Evolutionary conservation across 2,329 filamentous ascomycete species (phyloP), one percentile per base, ranked within the genome.

Genomic region (Orbilia brochopaga): DNA sequence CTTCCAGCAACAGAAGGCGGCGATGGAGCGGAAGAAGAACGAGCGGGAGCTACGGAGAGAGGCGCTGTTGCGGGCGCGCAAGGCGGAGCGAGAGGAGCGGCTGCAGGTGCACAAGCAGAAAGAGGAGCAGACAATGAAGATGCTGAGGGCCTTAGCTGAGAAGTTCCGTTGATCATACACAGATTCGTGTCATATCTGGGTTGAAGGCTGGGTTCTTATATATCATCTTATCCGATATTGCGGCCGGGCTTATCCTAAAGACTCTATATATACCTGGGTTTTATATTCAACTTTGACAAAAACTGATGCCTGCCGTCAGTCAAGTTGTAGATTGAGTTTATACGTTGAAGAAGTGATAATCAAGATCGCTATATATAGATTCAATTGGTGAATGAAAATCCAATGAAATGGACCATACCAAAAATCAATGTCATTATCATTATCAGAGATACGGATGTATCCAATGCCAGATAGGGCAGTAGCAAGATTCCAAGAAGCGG

Each of bases 61-160:
- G 79, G 92, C 96, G 80, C 84, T 91, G 65, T 81, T 89, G 73
- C 81, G 91, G 77, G 91, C 91, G 10, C 86, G 86, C 77, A 83
- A 84, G 70, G 91, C 87, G 52, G 92, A 97, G 83, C 83, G 92
- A 75, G 91, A 96, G 78, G 90, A 92, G 81, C 85, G 87, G 76
- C 78, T 92, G 57, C 82, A 84, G 76, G 86, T 85, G 74, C 88
- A 90, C 79, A 84, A 85, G 77, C 85, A 86, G 76, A 90, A 91
- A 79, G 93, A 97, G 80, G 88, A 92, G 74, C 87, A 86, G 77
- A 96, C 91, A 0, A 91, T 97, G 83, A 86, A 86, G 54, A 92
- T 91, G 84, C 77, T 97, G 77, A 88, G 84, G 80, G 86, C 87
- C 76, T 80, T 97, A 80, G 93, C 92, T 80, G 86, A 90, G 81